phyloP scores from a whole-genome alignment of 2,329 filamentous ascomycete species.

The Arachnomyces sp. region DNA sequence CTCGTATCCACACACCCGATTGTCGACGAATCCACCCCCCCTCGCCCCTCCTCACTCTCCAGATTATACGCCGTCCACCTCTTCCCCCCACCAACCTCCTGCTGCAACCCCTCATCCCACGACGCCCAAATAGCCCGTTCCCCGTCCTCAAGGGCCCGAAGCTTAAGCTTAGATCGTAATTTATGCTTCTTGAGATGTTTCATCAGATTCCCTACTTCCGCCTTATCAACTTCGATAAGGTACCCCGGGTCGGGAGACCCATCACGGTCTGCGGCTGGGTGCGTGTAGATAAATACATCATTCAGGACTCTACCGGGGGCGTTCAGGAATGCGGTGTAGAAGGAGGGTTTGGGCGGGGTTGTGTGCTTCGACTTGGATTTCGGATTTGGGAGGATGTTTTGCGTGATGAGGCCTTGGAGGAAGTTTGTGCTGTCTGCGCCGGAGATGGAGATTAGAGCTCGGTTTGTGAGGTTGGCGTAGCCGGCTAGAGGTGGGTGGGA shows the following conservation, averaged over 20 bases:
- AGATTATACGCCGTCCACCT: conserved; percentile 9
- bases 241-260: conserved; percentile 34
- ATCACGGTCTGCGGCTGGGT: conserved; percentile 29
- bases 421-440: conserved; percentile 75
- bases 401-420: conserved; percentile 79
- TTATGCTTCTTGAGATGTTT: conserved; percentile 79
- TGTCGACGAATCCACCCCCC: conserved; percentile 8
- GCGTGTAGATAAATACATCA: conserved; percentile 82
- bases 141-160: conserved; percentile 56
- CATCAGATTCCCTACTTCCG: conserved; percentile 52
- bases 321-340: conserved; percentile 80
- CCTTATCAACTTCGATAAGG: conserved; percentile 74
- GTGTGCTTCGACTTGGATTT: conserved; percentile 29
- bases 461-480: conserved; percentile 53
- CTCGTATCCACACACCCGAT: conserved; percentile 32
- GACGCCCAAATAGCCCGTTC: conserved; percentile 64
- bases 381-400: conserved; percentile 49
- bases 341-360: conserved; percentile 38
- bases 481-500: conserved; percentile 35
- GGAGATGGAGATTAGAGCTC: conserved; percentile 68
- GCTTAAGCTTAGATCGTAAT: conserved; percentile 66
- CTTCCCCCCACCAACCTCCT: too few species aligned
- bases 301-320: conserved; percentile 75
- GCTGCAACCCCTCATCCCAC: conserved; percentile 57
- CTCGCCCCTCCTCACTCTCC: conserved; percentile 2